Conservation (phyloP, 164 flowering plant species). For the Dillenia turbinata region DNA sequence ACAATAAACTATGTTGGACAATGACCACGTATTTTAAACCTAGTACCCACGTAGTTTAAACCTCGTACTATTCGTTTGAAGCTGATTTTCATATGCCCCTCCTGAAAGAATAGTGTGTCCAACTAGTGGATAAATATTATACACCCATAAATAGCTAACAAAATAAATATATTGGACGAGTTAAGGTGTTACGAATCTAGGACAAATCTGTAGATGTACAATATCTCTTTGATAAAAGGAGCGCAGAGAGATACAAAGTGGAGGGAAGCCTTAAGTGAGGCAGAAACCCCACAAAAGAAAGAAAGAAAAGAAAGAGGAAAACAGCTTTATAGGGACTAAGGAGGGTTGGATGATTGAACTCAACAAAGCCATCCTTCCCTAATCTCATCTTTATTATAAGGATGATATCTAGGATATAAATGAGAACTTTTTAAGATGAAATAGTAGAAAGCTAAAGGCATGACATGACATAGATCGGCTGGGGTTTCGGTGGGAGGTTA, state of each 20-base stretch:
- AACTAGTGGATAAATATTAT: too few relatives aligned
- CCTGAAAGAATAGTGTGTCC: too few relatives aligned
- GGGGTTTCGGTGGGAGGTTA: slow-evolving; percentile 26
- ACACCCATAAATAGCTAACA: too few relatives aligned
- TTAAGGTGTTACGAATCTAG: slow-evolving; percentile 7
- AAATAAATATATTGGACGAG: too few relatives aligned
- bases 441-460: slow-evolving; percentile 9
- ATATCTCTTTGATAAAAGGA: slow-evolving; percentile 16
- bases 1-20: too few relatives aligned
- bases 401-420: background rate
- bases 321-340: slow-evolving; percentile 35
- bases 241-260: slow-evolving; percentile 24
- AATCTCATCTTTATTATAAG: background rate
- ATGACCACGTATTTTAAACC: too few relatives aligned
- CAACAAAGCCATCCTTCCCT: slow-evolving; percentile 15
- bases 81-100: too few relatives aligned
- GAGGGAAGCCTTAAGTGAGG: slow-evolving; percentile 16
- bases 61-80: too few relatives aligned
- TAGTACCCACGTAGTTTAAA: too few relatives aligned
- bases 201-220: slow-evolving; percentile 10
- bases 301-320: slow-evolving; percentile 12
- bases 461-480: slow-evolving; percentile 34
- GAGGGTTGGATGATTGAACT: slow-evolving; percentile 22
- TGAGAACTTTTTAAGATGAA: slow-evolving; percentile 5
- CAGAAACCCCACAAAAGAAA: slow-evolving; percentile 20